Base-by-base conservation (phyloP, 169 alveolate species). In the Eimeria nieschulzi region DNA sequence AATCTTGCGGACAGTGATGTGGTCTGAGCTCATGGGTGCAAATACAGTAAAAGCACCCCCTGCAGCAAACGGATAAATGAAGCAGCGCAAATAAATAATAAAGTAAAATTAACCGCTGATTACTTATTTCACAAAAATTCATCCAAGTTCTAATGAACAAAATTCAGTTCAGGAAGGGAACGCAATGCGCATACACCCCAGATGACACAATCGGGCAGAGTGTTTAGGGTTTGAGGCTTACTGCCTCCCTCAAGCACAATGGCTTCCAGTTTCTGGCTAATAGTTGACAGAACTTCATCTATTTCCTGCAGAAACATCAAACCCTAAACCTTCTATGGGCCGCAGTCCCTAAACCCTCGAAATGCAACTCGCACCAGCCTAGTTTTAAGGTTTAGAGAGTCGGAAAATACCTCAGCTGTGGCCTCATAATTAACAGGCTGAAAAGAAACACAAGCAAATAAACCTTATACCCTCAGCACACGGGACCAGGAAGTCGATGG, bases 151-250 rank as follows among this genome's bases (percentile, higher is more conserved):
- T 59, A 59, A n/a, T 1, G 10, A 59, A 0, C n/a, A 7, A n/a
- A n/a, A n/a, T 59, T 59, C n/a, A 59, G 68, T 59, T 59, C 15
- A 59, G 68, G 8, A n/a, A 15, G 15, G 15, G 0, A 59, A 59
- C 23, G 68, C 17, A 15, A 15, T 5, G 68, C 23, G 68, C n/a
- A 15, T 59, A n/a, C 23, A 8, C 46, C 46, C 46, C 46, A 33
- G 46, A 33, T 33, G 46, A 33, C 46, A 33, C 46, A 3, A 33
- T 33, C 46, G n/a, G 2, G 15, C 68, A 59, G 68, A 15, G 68
- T 59, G 68, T 59, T 59, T 59, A 59, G 68, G 68, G 68, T 59
- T 59, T 59, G n/a, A 15, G 68, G 68, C n/a, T 71, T 71, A 71
- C 80, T 25, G 80, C 55, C 7, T 71, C 56, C 1, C 39, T 46